These are phyloP conservation scores for Rosa hybrid DNA, from an alignment of 331 rosid genomes.

Conservation along the genomic window DNA sequence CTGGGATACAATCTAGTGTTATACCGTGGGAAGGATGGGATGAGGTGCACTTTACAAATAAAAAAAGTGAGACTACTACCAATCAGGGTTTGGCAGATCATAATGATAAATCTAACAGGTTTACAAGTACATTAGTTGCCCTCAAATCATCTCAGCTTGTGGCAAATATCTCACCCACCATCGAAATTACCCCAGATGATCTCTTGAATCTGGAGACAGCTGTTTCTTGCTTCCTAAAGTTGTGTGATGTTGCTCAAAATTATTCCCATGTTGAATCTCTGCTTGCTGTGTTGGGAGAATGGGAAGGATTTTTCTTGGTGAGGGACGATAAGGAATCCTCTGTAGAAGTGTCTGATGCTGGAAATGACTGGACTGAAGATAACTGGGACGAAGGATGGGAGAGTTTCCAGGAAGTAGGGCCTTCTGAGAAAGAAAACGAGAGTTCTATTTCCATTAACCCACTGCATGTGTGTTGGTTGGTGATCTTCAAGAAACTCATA, in stretches of 20 bases:
- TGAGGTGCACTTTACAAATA: conserved; percentile 47
- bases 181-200: conserved; percentile 76
- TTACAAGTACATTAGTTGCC: conserved; percentile 89
- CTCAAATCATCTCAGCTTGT: conserved; percentile 87
- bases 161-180: conserved; percentile 63
- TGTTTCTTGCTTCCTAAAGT: conserved; percentile 76
- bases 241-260: conserved; percentile 59
- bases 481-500: conserved; percentile 59
- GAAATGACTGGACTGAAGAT: conserved; percentile 77
- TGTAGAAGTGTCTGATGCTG: conserved; percentile 54
- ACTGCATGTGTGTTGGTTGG: conserved; percentile 81
- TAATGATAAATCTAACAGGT: conserved; percentile 69
- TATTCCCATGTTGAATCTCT: conserved; percentile 64
- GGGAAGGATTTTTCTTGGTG: conserved; percentile 77
- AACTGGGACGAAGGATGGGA: conserved; percentile 99
- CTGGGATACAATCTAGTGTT: conserved; percentile 61
- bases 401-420: conserved; percentile 75
- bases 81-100: conserved; percentile 49
- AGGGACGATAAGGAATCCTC: conserved; percentile 47
- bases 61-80: conserved; percentile 43
- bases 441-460: conserved; percentile 53
- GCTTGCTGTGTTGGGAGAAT: conserved; percentile 74
- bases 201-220: conserved; percentile 61
- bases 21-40: conserved; percentile 96
- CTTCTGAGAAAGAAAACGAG: conserved; percentile 46